Conservation (phyloP, 768 basidiomycete species). For the Suillus decipiens region DNA sequence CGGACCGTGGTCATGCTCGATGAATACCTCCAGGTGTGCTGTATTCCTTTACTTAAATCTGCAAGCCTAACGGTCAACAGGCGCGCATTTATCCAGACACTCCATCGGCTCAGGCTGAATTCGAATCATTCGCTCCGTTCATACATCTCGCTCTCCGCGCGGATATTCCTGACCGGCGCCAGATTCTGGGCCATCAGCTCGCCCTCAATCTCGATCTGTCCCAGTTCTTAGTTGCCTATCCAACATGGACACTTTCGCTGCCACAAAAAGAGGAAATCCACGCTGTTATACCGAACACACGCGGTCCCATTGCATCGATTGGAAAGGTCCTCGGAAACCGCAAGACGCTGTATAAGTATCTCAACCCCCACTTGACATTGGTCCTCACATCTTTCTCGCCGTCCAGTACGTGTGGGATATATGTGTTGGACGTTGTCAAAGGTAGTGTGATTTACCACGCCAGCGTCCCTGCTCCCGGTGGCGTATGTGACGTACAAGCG, state of each 20-base stretch:
- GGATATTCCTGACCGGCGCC: slow-evolving; percentile 40
- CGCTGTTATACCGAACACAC: slow-evolving; percentile 46
- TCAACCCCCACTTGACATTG: slow-evolving; percentile 78
- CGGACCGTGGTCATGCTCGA: slow-evolving; percentile 70
- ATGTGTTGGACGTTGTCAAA: slow-evolving; percentile 78
- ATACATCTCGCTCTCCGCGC: slow-evolving; percentile 61
- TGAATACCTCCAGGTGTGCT: slow-evolving; percentile 69
- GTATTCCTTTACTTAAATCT: not conserved
- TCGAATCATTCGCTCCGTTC: slow-evolving; percentile 44
- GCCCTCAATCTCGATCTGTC: slow-evolving; percentile 43
- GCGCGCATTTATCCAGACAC: slow-evolving; percentile 71
- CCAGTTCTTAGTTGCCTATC: slow-evolving; percentile 50
- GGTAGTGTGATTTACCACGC: slow-evolving; percentile 75
- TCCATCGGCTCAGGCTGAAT: slow-evolving; percentile 40
- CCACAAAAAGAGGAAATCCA: slow-evolving; percentile 58
- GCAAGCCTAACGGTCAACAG: slow-evolving; percentile 32
- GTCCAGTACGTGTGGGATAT: slow-evolving; percentile 55
- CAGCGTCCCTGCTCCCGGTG: slow-evolving; percentile 46
- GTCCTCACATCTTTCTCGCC: slow-evolving; percentile 51
- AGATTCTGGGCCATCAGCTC: slow-evolving; percentile 61
- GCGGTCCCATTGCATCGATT: slow-evolving; percentile 67
- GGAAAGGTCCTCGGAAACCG: slow-evolving; percentile 89
- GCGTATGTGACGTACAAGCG: slow-evolving; percentile 66
- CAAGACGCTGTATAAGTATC: slow-evolving; percentile 90
- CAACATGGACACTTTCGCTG: slow-evolving; percentile 68